Evolutionary conservation across 1,284 basidiomycete species (phyloP), one percentile per base, ranked within the genome.

Genomic region (Sanghuangporus weigelae): DNA sequence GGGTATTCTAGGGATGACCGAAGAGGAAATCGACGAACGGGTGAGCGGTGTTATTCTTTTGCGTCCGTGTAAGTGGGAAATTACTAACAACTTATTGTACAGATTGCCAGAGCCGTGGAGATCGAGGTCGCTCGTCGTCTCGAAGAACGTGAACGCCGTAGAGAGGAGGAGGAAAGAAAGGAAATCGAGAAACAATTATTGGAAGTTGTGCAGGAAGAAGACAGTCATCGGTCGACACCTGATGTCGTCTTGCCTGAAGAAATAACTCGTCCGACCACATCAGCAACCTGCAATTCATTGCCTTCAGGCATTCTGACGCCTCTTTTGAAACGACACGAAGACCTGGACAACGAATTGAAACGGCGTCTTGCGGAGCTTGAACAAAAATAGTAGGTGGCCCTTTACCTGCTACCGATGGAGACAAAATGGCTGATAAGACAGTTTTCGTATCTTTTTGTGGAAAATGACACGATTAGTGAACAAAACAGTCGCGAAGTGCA

Each of bases 41-140:
- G 87, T 87, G 67, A 19, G 81, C 75, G 53, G 36, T 55, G 26
- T 31, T 31, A 31, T 38, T 55, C 38, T 54, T 19, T 26, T 46
- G 26, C 44, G 12, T 14, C 31, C 44, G 23, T 26, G 35, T 23
- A 14, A 14, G 5, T n/a, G 57, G 10, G 19, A n/a, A 26, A 3
- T n/a, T 21, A 38, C 40, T 65, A 54, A 65, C 57, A 39, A 60
- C 65, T 23, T 55, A 51, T 63, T 54, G 31, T 42, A 23, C 66
- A 88, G 87, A 92, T 91, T 56, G 83, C 85, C 49, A 84, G 78
- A 68, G 85, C 85, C 7, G 89, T 92, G 21, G 85, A 91, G 73
- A 79, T 78, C 12, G 88, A 91, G 71, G 89, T 92, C 48, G 81
- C 85, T 5, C 77, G 85, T 63, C 79, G 87, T 39, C 72, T 91